phyloP scores from a whole-genome alignment of 345 rosid genomes.

The Arabis alpina region DNA sequence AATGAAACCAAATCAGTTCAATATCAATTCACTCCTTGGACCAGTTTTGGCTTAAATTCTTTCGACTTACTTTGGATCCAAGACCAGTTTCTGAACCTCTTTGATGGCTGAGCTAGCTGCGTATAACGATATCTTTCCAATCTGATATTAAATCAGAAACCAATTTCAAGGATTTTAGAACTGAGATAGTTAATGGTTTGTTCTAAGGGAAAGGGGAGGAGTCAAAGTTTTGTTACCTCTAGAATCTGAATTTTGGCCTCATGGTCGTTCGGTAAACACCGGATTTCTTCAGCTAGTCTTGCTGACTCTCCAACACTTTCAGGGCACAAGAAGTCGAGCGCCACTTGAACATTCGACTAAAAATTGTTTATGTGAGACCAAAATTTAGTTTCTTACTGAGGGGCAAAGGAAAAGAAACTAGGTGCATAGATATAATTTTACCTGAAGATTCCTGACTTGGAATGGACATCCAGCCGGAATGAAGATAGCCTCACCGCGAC shows the following conservation, averaged over 20 bases:
- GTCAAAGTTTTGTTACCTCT: slow-evolving; percentile 60
- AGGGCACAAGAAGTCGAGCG: slow-evolving; percentile 90
- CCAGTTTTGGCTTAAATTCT: slow-evolving; percentile 9
- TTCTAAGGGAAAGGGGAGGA: not conserved
- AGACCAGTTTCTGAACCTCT: slow-evolving; percentile 92
- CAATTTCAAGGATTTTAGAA: slow-evolving; percentile 21
- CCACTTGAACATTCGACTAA: slow-evolving; percentile 92
- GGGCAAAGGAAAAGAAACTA: not conserved
- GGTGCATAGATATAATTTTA: slow-evolving; percentile 22
- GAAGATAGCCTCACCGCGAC: slow-evolving; percentile 83
- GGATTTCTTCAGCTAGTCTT: slow-evolving; percentile 78
- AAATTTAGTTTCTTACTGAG: slow-evolving; percentile 3
- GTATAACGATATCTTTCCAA: slow-evolving; percentile 83
- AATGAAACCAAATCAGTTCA: slow-evolving; percentile 5
- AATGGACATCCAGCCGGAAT: slow-evolving; percentile 96
- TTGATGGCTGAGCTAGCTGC: slow-evolving; percentile 98
- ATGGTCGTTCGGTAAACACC: slow-evolving; percentile 84
- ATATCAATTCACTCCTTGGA: not conserved
- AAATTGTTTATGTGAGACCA: slow-evolving; percentile 33
- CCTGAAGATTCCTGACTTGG: slow-evolving; percentile 84
- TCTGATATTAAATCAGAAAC: slow-evolving; percentile 54
- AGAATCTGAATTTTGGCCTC: slow-evolving; percentile 82
- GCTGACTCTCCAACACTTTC: slow-evolving; percentile 86
- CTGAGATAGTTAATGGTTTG: slow-evolving; percentile 18
- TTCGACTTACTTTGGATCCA: slow-evolving; percentile 80